Evolutionary conservation across 73 alveolate genomes (phyloP), one percentile per base, ranked within the genome.

Genomic region (Paraurostyla sp.): DNA sequence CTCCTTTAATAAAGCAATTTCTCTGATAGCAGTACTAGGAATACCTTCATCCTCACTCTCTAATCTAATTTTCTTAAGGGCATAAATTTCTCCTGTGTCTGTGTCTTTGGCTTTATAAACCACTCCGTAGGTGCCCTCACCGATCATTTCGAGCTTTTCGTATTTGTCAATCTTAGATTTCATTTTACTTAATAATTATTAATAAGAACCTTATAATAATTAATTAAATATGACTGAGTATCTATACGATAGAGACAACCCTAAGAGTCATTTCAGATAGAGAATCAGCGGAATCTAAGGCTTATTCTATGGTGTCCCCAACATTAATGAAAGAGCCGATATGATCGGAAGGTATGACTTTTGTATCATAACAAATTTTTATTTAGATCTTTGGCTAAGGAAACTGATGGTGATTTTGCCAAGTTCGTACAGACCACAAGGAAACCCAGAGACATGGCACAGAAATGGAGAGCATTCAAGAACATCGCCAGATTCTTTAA

Each of bases 81-180:
- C 98, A 40, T 50, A 87, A 49, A 95, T 90, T 71, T 94, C 98
- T n/a, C 97, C 96, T 0, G 95, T 89, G 35, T 89, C 50, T 25
- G 71, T 80, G 56, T 95, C 98, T 91, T 91, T 81, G 38, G 97
- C 98, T 80, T 97, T 96, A 80, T 91, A 95, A 38, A 97, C 99
- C 38, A 92, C 98, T 20, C 99, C 99, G 88, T 96, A 97, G 15
- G 99, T 94, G 49, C 99, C 99, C 76, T 94, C 98, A 42, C 99
- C 99, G 73, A 96, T 85, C 88, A 90, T 85, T 35, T 90, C 97
- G 51, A 93, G 75, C 58, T 94, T 94, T 71, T 90, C 97, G 71
- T 96, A 96, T 68, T 96, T 95, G 73, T 94, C 96, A 23, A 87
- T 69, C 89, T 73, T 85, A 71, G 81, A 46, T 80, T 59, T 85